These are phyloP conservation scores for Macadamia tetraphylla DNA, from an alignment of 164 flowering plant species.

Conservation along the genomic window DNA sequence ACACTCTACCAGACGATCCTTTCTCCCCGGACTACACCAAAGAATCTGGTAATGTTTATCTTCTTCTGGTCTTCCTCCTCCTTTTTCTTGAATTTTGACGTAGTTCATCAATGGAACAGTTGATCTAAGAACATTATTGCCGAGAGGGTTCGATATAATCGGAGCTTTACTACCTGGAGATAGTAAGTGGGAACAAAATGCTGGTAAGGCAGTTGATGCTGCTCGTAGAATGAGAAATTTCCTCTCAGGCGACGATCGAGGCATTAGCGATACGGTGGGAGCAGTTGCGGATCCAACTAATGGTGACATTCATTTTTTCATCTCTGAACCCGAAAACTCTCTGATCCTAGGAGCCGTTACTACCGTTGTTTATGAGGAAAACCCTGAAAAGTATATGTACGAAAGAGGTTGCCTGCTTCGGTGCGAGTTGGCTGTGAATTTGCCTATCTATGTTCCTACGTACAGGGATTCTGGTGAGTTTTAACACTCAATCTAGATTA, in stretches of 20 bases:
- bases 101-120: slow-evolving; percentile 28
- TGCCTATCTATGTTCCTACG: slow-evolving; percentile 55
- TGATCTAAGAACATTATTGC: slow-evolving; percentile 51
- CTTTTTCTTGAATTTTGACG: neutral
- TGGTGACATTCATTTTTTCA: slow-evolving; percentile 43
- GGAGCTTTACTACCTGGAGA: slow-evolving; percentile 51
- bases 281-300: slow-evolving; percentile 44
- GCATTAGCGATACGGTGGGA: slow-evolving; percentile 34
- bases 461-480: slow-evolving; percentile 40
- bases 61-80: neutral
- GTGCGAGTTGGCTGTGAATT: slow-evolving; percentile 54
- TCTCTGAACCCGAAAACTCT: slow-evolving; percentile 25
- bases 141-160: slow-evolving; percentile 60
- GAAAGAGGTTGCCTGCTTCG: slow-evolving; percentile 70
- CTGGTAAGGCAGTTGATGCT: slow-evolving; percentile 43
- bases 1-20: slow-evolving; percentile 29
- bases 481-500: neutral
- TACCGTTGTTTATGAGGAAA: slow-evolving; percentile 46
- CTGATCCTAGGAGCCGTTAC: slow-evolving; percentile 26
- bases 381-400: slow-evolving; percentile 63
- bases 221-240: slow-evolving; percentile 34
- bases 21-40: slow-evolving; percentile 45
- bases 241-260: slow-evolving; percentile 22
- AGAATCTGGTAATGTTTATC: slow-evolving; percentile 57
- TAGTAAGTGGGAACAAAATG: slow-evolving; percentile 27